phyloP scores from a whole-genome alignment of 2,329 filamentous ascomycete genomes.

The Cytospora mali region DNA sequence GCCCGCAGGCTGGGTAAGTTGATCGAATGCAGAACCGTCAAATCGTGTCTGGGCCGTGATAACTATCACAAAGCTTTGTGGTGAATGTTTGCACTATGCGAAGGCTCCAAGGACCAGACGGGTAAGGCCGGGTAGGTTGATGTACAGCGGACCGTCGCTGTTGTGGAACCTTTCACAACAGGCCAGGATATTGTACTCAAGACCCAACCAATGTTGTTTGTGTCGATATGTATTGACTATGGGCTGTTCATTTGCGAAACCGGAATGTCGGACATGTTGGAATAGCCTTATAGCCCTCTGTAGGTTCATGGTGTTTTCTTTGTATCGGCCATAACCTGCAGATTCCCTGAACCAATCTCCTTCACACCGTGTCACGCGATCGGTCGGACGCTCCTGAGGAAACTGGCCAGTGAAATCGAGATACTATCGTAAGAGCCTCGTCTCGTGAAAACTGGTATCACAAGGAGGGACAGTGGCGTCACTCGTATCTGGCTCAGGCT shows the following conservation, averaged over 20 bases:
- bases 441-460: neutral
- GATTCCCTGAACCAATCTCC: neutral
- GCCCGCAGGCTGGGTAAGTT: neutral
- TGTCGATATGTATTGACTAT: neutral
- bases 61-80: neutral
- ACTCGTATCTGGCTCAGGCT: neutral
- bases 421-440: neutral
- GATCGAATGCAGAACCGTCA: neutral
- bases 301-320: neutral
- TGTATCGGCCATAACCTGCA: neutral
- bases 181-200: neutral
- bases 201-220: neutral
- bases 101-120: neutral
- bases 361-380: neutral
- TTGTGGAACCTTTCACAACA: slow-evolving; percentile 1
- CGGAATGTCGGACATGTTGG: neutral
- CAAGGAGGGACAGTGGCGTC: neutral
- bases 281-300: neutral
- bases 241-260: neutral
- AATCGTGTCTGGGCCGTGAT: neutral
- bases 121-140: neutral
- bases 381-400: neutral
- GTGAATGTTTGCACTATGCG: neutral
- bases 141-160: slow-evolving; percentile 7
- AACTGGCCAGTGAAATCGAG: neutral